phyloP scores from a whole-genome alignment of 1,284 basidiomycete species.

The Tilletiopsis washingtonensis region DNA sequence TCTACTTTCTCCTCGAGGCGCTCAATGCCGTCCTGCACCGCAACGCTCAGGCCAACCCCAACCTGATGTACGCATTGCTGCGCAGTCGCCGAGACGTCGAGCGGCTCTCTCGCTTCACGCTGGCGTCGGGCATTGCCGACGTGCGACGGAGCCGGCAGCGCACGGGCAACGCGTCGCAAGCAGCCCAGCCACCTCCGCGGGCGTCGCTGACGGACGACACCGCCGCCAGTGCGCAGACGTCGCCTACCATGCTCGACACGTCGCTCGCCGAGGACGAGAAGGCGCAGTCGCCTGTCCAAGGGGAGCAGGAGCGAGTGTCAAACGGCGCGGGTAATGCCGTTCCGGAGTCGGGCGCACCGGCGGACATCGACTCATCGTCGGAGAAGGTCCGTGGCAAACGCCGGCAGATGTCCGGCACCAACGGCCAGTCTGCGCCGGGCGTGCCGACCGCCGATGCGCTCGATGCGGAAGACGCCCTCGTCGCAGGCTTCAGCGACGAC shows the following conservation, averaged over 20 bases:
- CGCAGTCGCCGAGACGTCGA: conserved; percentile 74
- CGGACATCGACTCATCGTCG: neutral
- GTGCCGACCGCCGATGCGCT: too few species aligned
- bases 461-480: conserved; percentile 8
- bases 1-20: conserved; percentile 87
- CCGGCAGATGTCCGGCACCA: conserved; percentile 18
- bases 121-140: conserved; percentile 71
- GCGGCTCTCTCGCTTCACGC: conserved; percentile 76
- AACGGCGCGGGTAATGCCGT: too few species aligned
- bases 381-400: conserved; percentile 16
- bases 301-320: too few species aligned
- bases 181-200: too few species aligned
- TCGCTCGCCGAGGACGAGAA: too few species aligned
- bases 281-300: too few species aligned
- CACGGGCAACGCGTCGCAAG: conserved; percentile 2
- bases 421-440: conserved; percentile 5
- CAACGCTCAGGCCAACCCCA: conserved; percentile 63
- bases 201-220: too few species aligned
- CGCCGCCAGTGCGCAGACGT: too few species aligned
- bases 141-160: conserved; percentile 51
- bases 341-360: conserved; percentile 5
- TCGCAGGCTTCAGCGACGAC: conserved; percentile 12
- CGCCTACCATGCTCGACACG: too few species aligned
- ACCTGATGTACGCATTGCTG: conserved; percentile 77
- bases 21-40: conserved; percentile 70